Conservation (phyloP, 495 filamentous ascomycete genomes). For the Penicillium steckii region DNA sequence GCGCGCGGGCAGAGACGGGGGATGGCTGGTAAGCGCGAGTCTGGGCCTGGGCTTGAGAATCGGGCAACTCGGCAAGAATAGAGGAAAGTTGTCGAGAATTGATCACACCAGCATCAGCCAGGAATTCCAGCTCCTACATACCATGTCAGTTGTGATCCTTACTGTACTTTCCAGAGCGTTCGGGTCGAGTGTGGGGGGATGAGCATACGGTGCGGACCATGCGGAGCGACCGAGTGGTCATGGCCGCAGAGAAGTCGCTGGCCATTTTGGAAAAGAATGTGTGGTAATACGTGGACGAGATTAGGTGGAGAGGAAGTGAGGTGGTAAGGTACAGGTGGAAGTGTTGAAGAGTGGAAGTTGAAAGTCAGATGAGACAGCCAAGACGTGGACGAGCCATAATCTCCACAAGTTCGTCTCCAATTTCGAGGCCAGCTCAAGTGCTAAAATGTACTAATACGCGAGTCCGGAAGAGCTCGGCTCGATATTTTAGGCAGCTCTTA, state of each 20-base stretch:
- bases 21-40: conserved; percentile 3
- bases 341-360: neutral
- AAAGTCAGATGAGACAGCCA: neutral
- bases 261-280: conserved; percentile 31
- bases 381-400: neutral
- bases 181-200: conserved; percentile 5
- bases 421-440: neutral
- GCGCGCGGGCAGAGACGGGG: neutral
- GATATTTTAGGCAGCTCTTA: neutral
- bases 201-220: conserved; percentile 75
- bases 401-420: neutral
- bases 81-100: conserved; percentile 64
- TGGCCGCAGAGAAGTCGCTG: conserved; percentile 41
- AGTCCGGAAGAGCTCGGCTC: neutral
- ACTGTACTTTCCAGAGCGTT: neutral
- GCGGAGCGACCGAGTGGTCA: conserved; percentile 80
- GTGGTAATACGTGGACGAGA: neutral
- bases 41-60: conserved; percentile 42
- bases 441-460: neutral
- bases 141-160: conserved; percentile 9
- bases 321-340: neutral
- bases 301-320: neutral
- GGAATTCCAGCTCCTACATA: conserved; percentile 82
- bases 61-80: conserved; percentile 74
- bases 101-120: conserved; percentile 76